A percentile compares a stretch with the other conserved stretches of the same genome.
These are phyloP conservation scores for Paxillus ammoniavirescens DNA, from an alignment of 768 basidiomycete genomes.

Conservation along the genomic window DNA sequence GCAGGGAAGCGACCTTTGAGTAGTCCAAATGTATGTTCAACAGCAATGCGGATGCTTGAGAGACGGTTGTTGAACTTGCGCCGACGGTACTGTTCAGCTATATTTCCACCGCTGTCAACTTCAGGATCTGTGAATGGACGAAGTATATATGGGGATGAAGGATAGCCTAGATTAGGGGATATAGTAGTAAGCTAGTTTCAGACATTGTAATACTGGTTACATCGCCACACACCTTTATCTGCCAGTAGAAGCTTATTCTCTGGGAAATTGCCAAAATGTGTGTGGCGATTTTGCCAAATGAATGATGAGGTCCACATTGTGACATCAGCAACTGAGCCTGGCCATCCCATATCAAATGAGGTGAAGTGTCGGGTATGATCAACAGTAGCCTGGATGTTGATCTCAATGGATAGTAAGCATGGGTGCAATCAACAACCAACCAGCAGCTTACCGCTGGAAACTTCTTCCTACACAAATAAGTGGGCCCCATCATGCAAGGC, in stretches of 20 bases:
- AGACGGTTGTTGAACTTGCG: conserved; percentile 20
- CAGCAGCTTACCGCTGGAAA: too few relatives aligned
- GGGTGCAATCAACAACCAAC: too few relatives aligned
- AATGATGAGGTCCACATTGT: conserved; percentile 17
- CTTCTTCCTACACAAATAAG: too few relatives aligned
- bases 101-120: neutral
- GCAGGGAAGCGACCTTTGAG: conserved; percentile 29
- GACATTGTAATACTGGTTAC: neutral
- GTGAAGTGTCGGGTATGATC: conserved; percentile 14
- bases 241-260: conserved; percentile 10
- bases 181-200: neutral
- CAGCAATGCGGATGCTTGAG: conserved; percentile 15
- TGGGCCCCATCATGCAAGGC: too few relatives aligned
- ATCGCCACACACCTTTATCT: conserved; percentile 10
- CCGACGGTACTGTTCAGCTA: conserved; percentile 2
- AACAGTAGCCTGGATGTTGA: too few relatives aligned
- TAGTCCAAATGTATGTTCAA: conserved; percentile 32
- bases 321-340: conserved; percentile 14
- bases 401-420: too few relatives aligned
- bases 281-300: conserved; percentile 8
- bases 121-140: conserved; percentile 26
- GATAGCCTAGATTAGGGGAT: conserved; percentile 17
- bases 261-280: conserved; percentile 3
- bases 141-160: conserved; percentile 19
- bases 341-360: conserved; percentile 13